A percentile compares a stretch with the other conserved stretches of the same genome.
Evolutionary conservation across 2,329 filamentous ascomycete species (phyloP).

Genomic region (Xylariaceae sp.): DNA sequence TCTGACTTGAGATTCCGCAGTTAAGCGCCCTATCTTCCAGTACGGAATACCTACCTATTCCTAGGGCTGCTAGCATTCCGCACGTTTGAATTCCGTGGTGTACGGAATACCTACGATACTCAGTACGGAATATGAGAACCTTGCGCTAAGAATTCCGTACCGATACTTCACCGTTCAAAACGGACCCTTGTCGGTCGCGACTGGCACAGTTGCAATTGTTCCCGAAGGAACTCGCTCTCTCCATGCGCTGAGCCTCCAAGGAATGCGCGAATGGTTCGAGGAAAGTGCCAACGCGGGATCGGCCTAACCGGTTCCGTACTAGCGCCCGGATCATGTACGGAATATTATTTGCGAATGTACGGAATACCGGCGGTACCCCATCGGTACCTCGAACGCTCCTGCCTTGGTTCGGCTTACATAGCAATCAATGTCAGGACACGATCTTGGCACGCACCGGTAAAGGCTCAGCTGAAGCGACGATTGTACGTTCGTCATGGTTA

Average conservation of each 20-base stretch:
- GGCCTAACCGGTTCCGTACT: neutral
- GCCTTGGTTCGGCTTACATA: neutral
- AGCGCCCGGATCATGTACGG: neutral
- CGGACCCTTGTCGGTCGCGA: neutral
- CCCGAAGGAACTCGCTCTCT: conserved; percentile 3
- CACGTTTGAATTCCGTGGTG: no score
- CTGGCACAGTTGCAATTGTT: conserved; percentile 13
- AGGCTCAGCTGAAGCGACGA: conserved; percentile 10
- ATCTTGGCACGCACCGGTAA: neutral
- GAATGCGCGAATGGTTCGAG: conserved; percentile 10
- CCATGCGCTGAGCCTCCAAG: conserved; percentile 15
- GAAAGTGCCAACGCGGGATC: conserved; percentile 1
- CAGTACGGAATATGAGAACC: no score
- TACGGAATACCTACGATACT: no score
- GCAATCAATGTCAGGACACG: neutral
- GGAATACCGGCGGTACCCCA: neutral
- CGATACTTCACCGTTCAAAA: conserved; percentile 5
- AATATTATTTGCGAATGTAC: neutral
- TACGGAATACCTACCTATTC: no score
- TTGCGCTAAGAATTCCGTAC: neutral
- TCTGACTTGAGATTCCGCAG: neutral
- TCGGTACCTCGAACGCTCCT: neutral
- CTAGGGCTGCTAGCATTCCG: no score
- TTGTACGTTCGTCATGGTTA: neutral
- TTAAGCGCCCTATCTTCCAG: neutral